Evolutionary conservation across 352 stramenopile species (phyloP).

Genomic region (Phytopythium boreale): DNA sequence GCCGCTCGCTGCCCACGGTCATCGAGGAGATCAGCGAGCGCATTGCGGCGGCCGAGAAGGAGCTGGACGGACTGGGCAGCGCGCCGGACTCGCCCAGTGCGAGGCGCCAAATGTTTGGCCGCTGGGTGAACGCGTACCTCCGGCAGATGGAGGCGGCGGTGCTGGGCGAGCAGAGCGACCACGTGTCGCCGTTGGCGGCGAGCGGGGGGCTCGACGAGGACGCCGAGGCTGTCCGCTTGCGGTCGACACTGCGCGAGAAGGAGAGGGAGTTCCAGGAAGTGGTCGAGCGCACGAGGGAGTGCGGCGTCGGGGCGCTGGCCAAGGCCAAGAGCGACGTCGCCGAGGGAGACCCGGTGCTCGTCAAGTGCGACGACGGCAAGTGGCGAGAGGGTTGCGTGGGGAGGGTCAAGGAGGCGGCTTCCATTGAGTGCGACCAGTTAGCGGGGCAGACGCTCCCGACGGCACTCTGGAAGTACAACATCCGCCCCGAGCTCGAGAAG

Average conservation of each 20-base stretch:
- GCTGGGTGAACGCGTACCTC: conserved; percentile 29
- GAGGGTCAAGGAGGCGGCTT: too few relatives aligned
- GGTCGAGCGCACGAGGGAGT: conserved; percentile 1
- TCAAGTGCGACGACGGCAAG: neutral
- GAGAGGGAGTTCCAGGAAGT: neutral
- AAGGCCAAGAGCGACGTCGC: conserved; percentile 2
- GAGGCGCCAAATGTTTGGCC: conserved; percentile 28
- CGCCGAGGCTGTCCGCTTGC: neutral
- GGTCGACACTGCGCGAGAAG: neutral
- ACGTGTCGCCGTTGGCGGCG: neutral
- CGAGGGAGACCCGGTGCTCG: neutral
- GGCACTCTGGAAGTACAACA: conserved; percentile 5
- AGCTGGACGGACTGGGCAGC: conserved; percentile 21
- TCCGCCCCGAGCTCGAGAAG: conserved; percentile 15
- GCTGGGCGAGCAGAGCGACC: neutral
- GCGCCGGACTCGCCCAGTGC: conserved; percentile 15
- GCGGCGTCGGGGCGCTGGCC: neutral
- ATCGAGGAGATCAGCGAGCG: conserved; percentile 34
- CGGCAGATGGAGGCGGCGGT: conserved; percentile 31
- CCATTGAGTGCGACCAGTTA: neutral
- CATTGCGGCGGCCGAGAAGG: conserved; percentile 15
- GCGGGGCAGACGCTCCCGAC: neutral
- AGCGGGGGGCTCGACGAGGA: neutral
- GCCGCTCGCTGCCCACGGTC: conserved; percentile 39
- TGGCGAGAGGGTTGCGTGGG: neutral